A percentile compares a stretch with the other conserved stretches of the same genome.
phyloP scores from a whole-genome alignment of 1,139 yeast genomes.

The Yamadazyma spencermartinsiae region DNA sequence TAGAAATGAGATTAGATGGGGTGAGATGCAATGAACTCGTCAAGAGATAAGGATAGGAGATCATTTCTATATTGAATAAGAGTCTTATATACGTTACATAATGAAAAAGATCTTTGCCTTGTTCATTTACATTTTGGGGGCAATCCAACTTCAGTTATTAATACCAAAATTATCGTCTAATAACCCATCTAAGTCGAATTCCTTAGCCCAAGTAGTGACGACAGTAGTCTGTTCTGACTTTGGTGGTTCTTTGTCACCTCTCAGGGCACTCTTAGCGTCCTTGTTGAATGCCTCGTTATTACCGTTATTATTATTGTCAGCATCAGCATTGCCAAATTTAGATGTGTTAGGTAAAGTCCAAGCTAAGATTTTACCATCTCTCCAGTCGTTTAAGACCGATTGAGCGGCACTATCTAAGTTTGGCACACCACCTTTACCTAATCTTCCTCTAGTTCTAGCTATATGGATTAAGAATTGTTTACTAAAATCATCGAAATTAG shows the following conservation, averaged over 20 bases:
- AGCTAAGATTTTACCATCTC: constrained; percentile 91
- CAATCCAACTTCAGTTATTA: background rate
- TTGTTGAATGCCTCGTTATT: constrained; percentile 24
- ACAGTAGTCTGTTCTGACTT: constrained; percentile 75
- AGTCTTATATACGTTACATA: background rate
- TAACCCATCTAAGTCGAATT: constrained; percentile 86
- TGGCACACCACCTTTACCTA: constrained; percentile 92
- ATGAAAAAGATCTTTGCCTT: too few relatives aligned
- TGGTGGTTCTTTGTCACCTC: constrained; percentile 50
- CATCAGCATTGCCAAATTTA: constrained; percentile 20
- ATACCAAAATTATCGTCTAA: constrained; percentile 31
- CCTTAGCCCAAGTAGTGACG: constrained; percentile 91
- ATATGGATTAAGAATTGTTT: constrained; percentile 89
- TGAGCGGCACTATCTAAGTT: constrained; percentile 83
- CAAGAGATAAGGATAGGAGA: background rate
- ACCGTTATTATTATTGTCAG: constrained; percentile 17
- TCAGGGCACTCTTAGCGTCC: constrained; percentile 40
- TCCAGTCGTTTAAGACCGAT: constrained; percentile 89
- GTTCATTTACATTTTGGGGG: background rate
- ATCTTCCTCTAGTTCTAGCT: constrained; percentile 89
- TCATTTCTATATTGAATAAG: background rate
- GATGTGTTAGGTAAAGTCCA: constrained; percentile 86
- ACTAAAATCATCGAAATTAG: constrained; percentile 63
- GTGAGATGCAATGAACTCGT: background rate
- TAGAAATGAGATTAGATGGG: background rate